Conservation (phyloP, 2,329 filamentous ascomycete genomes). For the Cladosporium phlei region DNA sequence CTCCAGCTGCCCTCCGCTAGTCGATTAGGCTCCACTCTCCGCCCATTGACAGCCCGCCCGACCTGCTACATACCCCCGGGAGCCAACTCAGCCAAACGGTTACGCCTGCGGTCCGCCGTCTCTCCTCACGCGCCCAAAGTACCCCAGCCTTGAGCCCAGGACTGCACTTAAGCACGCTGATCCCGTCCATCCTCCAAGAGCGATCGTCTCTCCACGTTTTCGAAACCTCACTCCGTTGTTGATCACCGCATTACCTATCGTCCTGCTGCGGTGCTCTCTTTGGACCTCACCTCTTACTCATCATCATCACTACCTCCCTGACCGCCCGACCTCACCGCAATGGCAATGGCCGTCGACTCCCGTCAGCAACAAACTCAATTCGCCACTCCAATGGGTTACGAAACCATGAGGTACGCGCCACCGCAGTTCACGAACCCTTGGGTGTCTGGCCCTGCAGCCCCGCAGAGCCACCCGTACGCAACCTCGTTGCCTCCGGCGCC, state of each 20-base stretch:
- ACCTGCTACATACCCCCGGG: slow-evolving; percentile 20
- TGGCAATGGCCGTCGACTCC: slow-evolving; percentile 94
- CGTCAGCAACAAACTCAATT: slow-evolving; percentile 67
- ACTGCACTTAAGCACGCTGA: slow-evolving; percentile 42
- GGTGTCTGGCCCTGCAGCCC: slow-evolving; percentile 57
- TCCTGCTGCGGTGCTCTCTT: slow-evolving; percentile 10
- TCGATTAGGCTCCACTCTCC: slow-evolving; percentile 21
- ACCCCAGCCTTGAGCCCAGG: slow-evolving; percentile 26
- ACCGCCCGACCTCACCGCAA: slow-evolving; percentile 36
- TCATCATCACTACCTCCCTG: slow-evolving; percentile 18
- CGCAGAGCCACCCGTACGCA: slow-evolving; percentile 60
- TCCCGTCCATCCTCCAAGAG: slow-evolving; percentile 43
- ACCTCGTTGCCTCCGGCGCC: slow-evolving; percentile 58
- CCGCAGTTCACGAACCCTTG: slow-evolving; percentile 90
- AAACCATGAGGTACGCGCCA: slow-evolving; percentile 66
- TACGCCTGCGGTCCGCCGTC: slow-evolving; percentile 15
- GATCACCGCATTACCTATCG: slow-evolving; percentile 18
- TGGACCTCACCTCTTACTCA: slow-evolving; percentile 4
- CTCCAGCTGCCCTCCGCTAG: slow-evolving; percentile 18
- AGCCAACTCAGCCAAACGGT: slow-evolving; percentile 20
- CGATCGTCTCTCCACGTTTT: slow-evolving; percentile 47
- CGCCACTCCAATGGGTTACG: slow-evolving; percentile 74
- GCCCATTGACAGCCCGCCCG: slow-evolving; percentile 24
- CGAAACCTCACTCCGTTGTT: slow-evolving; percentile 25
- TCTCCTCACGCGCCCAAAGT: slow-evolving; percentile 18